Base-by-base conservation (phyloP, 2,329 filamentous ascomycete species). In the Neonectria magnoliae region DNA sequence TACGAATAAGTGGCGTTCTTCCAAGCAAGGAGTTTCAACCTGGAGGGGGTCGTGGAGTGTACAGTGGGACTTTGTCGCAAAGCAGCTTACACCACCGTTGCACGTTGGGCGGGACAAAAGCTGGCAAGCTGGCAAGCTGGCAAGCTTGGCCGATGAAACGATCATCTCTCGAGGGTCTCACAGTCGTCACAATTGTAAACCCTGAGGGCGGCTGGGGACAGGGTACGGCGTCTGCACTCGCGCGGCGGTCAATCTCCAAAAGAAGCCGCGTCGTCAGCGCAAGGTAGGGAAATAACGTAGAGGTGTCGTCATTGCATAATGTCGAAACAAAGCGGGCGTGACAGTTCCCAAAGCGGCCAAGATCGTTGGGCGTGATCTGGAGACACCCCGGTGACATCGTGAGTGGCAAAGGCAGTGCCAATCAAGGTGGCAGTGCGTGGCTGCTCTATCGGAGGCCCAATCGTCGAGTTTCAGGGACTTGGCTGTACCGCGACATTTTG, bases 271-370 rank as follows among this genome's bases (percentile, higher is more conserved):
- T 58, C 62, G 53, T 57, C 31, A 61, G 56, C 47, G 57, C 60
- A 68, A 29, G 56, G 27, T 11, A 68, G 60, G 57, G 44, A 53
- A 29, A 62, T 45, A 33, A 62, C 67, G 68, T 71, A 67, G 68
- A 60, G 42, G 71, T 73, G 60, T 65, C 71, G 71, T 73, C 71
- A 73, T 72, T 64, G 52, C 25, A 60, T 50, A 47, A 67, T 55
- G 59, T 58, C 52, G 59, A 53, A 53, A 66, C 22, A 66, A 66
- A 69, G 69, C 60, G 58, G 66, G 60, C 65, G 62, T 65, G 59
- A 56, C 29, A 27, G 55, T 22, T 22, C 65, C 45, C 31, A 52
- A 72, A 72, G 64, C 57, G 65, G 71, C 22, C 31, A 67, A 25
- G 71, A 73, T 73, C 67, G 51, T 33, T 68, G 29, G 55, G 47